phyloP scores from a whole-genome alignment of 179 eudicot genomes.

The Dionaea muscipula region DNA sequence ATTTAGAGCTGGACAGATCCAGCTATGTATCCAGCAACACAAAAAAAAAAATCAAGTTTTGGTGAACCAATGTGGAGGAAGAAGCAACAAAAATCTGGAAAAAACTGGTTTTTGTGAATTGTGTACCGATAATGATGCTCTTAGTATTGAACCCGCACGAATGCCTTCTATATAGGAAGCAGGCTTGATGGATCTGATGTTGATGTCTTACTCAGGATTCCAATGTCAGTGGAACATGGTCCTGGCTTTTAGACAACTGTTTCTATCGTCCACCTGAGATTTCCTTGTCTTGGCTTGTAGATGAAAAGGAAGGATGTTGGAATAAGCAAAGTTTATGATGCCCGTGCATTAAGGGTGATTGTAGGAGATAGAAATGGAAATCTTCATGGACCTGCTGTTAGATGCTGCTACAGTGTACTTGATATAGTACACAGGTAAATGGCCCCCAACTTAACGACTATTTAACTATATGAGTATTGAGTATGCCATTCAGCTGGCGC shows the following conservation, averaged over 20 bases:
- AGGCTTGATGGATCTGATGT: neutral
- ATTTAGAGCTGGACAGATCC: no score
- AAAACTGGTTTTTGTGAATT: no score
- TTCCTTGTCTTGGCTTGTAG: conserved; percentile 22
- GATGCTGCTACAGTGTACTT: conserved; percentile 75
- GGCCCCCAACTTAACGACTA: neutral
- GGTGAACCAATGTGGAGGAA: no score
- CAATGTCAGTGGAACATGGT: neutral
- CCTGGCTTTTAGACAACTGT: neutral
- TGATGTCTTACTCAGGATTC: neutral
- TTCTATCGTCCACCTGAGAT: neutral
- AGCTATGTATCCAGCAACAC: no score
- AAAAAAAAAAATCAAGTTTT: no score
- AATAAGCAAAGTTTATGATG: conserved; percentile 71
- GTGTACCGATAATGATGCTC: no score
- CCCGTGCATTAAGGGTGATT: conserved; percentile 85
- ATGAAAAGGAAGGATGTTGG: conserved; percentile 84
- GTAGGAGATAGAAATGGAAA: conserved; percentile 87
- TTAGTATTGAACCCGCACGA: neutral
- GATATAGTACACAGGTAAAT: conserved; percentile 66
- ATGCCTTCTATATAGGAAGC: neutral
- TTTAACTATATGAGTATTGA: neutral
- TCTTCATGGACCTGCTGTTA: conserved; percentile 86
- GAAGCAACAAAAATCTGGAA: no score
- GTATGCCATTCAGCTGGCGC: no score